Base-by-base conservation (phyloP, 1,284 basidiomycete genomes). In the Puccinia horiana region DNA sequence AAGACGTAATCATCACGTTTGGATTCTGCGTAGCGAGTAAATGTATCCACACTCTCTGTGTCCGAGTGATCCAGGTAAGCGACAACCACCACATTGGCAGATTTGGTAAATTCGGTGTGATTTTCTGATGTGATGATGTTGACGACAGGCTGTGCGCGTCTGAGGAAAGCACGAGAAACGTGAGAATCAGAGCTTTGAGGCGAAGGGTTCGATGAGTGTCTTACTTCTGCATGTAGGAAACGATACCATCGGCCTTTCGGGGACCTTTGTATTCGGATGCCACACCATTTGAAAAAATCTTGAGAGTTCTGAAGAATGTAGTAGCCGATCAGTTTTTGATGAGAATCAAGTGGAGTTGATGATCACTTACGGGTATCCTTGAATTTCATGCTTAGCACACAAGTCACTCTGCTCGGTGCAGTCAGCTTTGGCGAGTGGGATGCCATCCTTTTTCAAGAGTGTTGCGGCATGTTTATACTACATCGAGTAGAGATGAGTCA, bases 401-500 rank as follows among this genome's bases (percentile, higher is more conserved):
- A 87, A 83, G 23, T 84, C 84, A 70, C 85, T 84, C 84, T 88
- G 95, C 83, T 95, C 94, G 82, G 88, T 86, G 32, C 88, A 88
- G 86, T 89, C 87, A 37, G 89, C 88, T 88, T 99, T 98, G 85
- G 95, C 96, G 80, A 99, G 89, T 88, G 93, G 93, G 89, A 99
- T 95, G 87, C 90, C 89, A 84, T 92, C 92, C n/a, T 84, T 65
- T 89, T 96, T 96, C 87, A 99, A 92, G 74, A 91, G 89, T 26
- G 94, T 96, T 2, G 97, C 95, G 20, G 97, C 96, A 88, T 95
- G 93, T 88, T 98, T 96, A 87, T 98, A 99, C 86, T 99, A 92
- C 49, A 35, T 18, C 1, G 26, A 26, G 35, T 12, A 54, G 2
- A 76, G n/a, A 56, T 69, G 23, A 29, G 47, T 47, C 69, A 49